Percentiles rank a stretch among this genome's conserved stretches.
phyloP scores from a whole-genome alignment of 139 green algal genomes.

The Chlorella sp. region DNA sequence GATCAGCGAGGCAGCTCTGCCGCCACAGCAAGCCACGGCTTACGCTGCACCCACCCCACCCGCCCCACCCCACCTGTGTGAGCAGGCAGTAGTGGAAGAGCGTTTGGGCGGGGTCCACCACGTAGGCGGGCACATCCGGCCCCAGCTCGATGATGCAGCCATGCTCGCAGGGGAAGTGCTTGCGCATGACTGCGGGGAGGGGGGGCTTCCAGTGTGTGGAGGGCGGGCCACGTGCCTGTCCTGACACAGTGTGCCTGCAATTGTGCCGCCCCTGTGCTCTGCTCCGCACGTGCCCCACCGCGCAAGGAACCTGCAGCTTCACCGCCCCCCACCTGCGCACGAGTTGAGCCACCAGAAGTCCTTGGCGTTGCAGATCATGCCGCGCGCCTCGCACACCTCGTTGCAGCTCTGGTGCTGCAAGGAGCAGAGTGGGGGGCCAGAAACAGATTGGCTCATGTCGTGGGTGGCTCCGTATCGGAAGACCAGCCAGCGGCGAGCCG shows the following conservation, averaged over 20 bases:
- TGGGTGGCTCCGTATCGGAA: too few relatives aligned
- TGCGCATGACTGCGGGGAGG: constrained; percentile 24
- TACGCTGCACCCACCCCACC: too few relatives aligned
- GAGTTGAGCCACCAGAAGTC: constrained; percentile 60
- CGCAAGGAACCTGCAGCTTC: neutral
- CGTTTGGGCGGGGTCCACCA: constrained; percentile 33
- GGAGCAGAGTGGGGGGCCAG: too few relatives aligned
- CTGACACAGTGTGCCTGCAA: neutral
- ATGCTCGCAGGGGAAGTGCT: constrained; percentile 51
- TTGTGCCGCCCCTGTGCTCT: neutral
- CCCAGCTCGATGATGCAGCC: constrained; percentile 53
- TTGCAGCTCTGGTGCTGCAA: constrained; percentile 33
- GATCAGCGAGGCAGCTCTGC: neutral
- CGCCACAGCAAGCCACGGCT: neutral
- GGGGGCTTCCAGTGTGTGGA: neutral
- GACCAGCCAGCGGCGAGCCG: too few relatives aligned
- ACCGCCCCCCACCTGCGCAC: constrained; percentile 30
- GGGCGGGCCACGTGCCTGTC: neutral
- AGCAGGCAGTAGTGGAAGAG: constrained; percentile 29
- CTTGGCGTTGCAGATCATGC: constrained; percentile 32
- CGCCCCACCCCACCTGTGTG: constrained; percentile 21
- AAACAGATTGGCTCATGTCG: too few relatives aligned
- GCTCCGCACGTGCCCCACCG: neutral
- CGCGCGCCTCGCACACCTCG: constrained; percentile 30
- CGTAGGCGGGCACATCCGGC: constrained; percentile 51